Evolutionary conservation across 352 stramenopile species (phyloP).

Genomic region (Phytophthora colocasiae): DNA sequence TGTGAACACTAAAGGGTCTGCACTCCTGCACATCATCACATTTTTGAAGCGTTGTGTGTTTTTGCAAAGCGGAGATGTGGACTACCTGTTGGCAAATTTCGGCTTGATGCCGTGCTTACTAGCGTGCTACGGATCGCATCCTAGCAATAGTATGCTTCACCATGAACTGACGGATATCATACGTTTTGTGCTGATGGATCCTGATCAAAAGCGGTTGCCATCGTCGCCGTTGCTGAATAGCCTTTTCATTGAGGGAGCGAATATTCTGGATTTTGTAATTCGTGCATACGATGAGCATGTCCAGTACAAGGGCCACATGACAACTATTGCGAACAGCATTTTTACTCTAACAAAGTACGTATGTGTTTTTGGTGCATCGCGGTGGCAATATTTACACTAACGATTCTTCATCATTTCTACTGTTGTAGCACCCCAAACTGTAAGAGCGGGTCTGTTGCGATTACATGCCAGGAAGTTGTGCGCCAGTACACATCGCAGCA

Average conservation of each 20-base stretch:
- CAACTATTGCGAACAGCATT: constrained; percentile 90
- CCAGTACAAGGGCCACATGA: constrained; percentile 91
- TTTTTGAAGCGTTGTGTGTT: constrained; percentile 88
- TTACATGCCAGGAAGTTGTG: constrained; percentile 85
- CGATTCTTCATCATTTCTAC: constrained; percentile 4
- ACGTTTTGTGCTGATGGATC: constrained; percentile 85
- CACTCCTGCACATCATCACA: constrained; percentile 77
- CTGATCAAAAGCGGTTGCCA: constrained; percentile 81
- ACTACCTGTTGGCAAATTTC: constrained; percentile 73
- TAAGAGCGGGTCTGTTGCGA: constrained; percentile 52
- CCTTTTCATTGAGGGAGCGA: constrained; percentile 73
- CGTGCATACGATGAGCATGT: constrained; percentile 75
- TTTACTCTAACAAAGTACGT: constrained; percentile 89
- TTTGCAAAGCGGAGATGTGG: constrained; percentile 74
- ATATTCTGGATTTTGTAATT: constrained; percentile 87
- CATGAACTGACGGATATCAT: constrained; percentile 89
- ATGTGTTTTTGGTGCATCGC: not conserved
- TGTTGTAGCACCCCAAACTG: constrained; percentile 68
- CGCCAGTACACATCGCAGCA: constrained; percentile 77
- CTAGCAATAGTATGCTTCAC: constrained; percentile 85
- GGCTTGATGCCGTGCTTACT: constrained; percentile 86
- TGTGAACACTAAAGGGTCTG: constrained; percentile 73
- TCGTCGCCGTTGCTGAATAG: constrained; percentile 83
- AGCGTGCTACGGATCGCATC: constrained; percentile 78
- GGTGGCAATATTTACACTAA: constrained; percentile 12